Percentiles rank a stretch among this genome's conserved stretches.
These are phyloP conservation scores for Stereum hirsutum DNA, from an alignment of 1,284 basidiomycete genomes.

Conservation along the genomic window DNA sequence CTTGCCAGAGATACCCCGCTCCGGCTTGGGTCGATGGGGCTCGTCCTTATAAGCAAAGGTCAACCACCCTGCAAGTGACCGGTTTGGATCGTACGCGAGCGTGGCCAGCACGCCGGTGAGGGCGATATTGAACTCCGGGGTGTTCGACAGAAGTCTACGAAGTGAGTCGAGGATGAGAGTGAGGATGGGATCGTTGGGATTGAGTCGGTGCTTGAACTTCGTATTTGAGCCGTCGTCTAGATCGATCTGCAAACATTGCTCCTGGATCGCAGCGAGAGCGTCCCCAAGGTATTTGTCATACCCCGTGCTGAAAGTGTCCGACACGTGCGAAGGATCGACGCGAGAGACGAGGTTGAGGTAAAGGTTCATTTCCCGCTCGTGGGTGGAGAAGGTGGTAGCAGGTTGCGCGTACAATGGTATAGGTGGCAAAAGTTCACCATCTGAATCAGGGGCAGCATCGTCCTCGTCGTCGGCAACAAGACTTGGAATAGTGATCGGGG, in stretches of 20 bases:
- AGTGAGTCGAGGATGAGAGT: slow-evolving; percentile 64
- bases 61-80: slow-evolving; percentile 85
- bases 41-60: slow-evolving; percentile 47
- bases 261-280: slow-evolving; percentile 62
- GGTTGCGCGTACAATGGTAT: slow-evolving; percentile 42
- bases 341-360: slow-evolving; percentile 75
- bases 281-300: slow-evolving; percentile 83
- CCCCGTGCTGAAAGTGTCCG: slow-evolving; percentile 75
- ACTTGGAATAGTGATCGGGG: slow-evolving; percentile 20
- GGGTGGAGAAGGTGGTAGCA: slow-evolving; percentile 63
- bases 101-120: slow-evolving; percentile 77
- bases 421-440: slow-evolving; percentile 18
- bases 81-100: slow-evolving; percentile 75
- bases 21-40: slow-evolving; percentile 10
- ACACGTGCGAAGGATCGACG: slow-evolving; percentile 66
- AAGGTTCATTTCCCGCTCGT: slow-evolving; percentile 75
- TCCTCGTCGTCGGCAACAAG: slow-evolving; percentile 42
- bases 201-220: slow-evolving; percentile 62
- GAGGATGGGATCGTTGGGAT: slow-evolving; percentile 71
- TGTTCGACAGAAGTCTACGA: slow-evolving; percentile 75
- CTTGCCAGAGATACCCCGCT: slow-evolving; percentile 12
- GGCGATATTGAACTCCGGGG: slow-evolving; percentile 83
- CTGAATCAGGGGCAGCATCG: slow-evolving; percentile 52
- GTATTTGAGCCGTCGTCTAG: slow-evolving; percentile 29
- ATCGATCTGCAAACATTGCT: slow-evolving; percentile 39